These are phyloP conservation scores for Triticum turgidum DNA, from an alignment of 176 grass and related monocot genomes.

Conservation along the genomic window DNA sequence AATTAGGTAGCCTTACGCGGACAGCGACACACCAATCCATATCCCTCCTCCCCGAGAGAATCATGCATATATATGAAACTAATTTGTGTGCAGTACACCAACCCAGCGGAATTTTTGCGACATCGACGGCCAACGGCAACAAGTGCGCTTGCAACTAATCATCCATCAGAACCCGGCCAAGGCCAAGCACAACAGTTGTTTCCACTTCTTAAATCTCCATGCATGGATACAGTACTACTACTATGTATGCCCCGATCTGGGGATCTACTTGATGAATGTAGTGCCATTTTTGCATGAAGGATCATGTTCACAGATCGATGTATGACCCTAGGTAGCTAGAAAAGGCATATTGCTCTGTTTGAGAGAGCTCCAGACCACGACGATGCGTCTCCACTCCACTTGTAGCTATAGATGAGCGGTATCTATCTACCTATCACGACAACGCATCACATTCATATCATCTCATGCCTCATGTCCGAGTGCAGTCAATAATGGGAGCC, in stretches of 20 bases:
- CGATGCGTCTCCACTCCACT: slow-evolving; percentile 1
- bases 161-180: slow-evolving; percentile 21
- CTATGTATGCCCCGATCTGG: not conserved
- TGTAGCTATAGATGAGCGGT: not conserved
- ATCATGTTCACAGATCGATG: not conserved
- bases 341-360: not conserved
- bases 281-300: not conserved
- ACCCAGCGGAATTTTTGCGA: slow-evolving; percentile 29
- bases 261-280: not conserved
- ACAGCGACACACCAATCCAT: slow-evolving; percentile 21
- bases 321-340: not conserved
- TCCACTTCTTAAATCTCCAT: not conserved
- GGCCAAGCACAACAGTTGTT: not conserved
- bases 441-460: not conserved
- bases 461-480: slow-evolving; percentile 7
- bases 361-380: not conserved
- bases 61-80: not conserved
- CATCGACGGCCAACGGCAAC: not conserved
- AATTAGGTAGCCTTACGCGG: not conserved
- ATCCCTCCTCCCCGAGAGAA: slow-evolving; percentile 5
- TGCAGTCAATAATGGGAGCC: slow-evolving; percentile 37
- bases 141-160: not conserved
- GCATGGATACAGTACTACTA: not conserved
- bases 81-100: slow-evolving; percentile 5
- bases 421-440: not conserved